Evolutionary conservation across 1,139 yeast species (phyloP).

Genomic region (Saccharomyces hybrid): DNA sequence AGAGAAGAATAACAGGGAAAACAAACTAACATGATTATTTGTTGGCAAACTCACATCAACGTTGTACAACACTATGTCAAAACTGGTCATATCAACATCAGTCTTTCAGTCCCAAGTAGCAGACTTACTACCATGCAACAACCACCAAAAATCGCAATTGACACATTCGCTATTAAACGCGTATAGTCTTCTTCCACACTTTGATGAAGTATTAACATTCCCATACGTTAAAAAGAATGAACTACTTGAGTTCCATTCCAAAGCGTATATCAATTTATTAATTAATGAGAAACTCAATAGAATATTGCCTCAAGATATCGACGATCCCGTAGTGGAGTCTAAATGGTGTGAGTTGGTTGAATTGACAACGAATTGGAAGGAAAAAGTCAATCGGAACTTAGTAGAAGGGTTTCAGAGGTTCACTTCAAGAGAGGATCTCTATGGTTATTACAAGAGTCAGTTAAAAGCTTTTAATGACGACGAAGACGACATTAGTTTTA

Average conservation of each 20-base stretch:
- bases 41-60: neutral
- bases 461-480: neutral
- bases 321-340: constrained; percentile 9
- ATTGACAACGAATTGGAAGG: constrained; percentile 10
- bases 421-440: neutral
- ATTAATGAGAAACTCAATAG: constrained; percentile 13
- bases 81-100: constrained; percentile 23
- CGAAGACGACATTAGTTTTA: neutral
- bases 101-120: constrained; percentile 27
- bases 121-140: constrained; percentile 30
- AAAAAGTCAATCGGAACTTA: neutral
- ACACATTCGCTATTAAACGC: constrained; percentile 19
- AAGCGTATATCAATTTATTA: constrained; percentile 17
- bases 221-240: constrained; percentile 16
- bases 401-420: neutral
- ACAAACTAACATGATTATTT: constrained; percentile 7
- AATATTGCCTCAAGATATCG: constrained; percentile 1
- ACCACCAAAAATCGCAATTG: constrained; percentile 21
- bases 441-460: neutral
- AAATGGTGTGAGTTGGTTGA: constrained; percentile 14
- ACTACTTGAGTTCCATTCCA: constrained; percentile 22
- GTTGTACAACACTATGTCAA: constrained; percentile 12
- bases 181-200: constrained; percentile 19
- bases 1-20: constrained; percentile 11
- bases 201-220: constrained; percentile 18